Base-by-base conservation (phyloP, 2,329 filamentous ascomycete species). In the Thelonectria rubi region DNA sequence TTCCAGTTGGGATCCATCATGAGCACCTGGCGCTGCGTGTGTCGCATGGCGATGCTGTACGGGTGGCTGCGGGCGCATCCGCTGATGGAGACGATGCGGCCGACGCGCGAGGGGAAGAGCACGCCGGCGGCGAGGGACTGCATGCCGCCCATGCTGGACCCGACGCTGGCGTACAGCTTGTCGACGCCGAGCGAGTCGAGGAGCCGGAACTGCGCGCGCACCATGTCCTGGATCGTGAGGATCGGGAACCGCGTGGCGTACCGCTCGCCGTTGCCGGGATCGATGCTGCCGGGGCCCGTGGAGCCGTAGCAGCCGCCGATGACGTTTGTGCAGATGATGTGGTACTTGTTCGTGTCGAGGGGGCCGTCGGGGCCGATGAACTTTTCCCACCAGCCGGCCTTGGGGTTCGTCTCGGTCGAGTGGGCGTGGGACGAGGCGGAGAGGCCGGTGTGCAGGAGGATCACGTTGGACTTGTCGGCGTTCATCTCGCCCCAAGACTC, bases 1-100 rank as follows among this genome's bases (percentile, higher is more conserved):
- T 92, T 92, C 95, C 95, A 99, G 73, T 97, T 93, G 2, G 94
- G 93, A 72, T 99, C 95, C 91, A 97, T 97, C 94, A 99, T 98
- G 49, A 99, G 85, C 1, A 97, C 95, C 80, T 98, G 95, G 26
- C 95, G 89, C 78, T 99, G 95, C 0, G 94, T 97, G 78, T 99
- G 95, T 55, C 95, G 89, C 94, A 99, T 97, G 34, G 95, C 95
- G 75, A 99, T 97, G 77, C 94, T 97, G 80, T 99, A 99, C 0
- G 95, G 95, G 75, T 99, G 95, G 69, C 91, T 96, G 65, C 95
- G 85, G 1, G 94, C 95, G 76, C 95, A 99, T 12, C 94, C 95
- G 73, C 91, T 96, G 73, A 98, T 95, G 72, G 89, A 94, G 39
- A 93, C 92, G 65, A 99, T 86, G 67, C 90, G 89, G 40, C 88